Evolutionary conservation across 306 rosid genomes (phyloP).

Genomic region (Crotalaria pallida): DNA sequence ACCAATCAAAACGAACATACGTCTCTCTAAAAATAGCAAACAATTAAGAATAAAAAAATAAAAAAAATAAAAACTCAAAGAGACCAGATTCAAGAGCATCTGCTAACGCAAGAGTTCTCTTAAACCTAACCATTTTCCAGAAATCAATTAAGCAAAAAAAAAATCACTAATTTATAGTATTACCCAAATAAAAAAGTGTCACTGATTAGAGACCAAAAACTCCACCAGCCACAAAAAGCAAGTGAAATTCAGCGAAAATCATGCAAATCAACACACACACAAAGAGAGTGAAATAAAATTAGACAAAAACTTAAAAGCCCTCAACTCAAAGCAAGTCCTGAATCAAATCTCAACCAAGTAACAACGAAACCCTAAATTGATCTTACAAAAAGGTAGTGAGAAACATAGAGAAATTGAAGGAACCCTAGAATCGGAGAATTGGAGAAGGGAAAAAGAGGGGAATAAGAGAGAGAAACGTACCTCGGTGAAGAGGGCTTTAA

Average conservation of each 20-base stretch:
- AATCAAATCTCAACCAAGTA: slow-evolving; percentile 20
- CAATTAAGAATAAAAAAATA: too few relatives aligned
- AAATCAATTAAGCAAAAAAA: neutral
- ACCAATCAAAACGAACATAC: neutral
- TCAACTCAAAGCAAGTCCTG: neutral
- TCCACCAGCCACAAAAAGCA: neutral
- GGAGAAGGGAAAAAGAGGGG: neutral
- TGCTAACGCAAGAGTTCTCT: neutral
- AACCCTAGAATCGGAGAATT: slow-evolving; percentile 39
- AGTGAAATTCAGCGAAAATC: neutral
- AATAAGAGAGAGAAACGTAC: neutral
- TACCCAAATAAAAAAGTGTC: neutral
- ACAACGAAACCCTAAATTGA: neutral
- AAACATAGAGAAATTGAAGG: neutral
- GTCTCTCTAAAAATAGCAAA: neutral
- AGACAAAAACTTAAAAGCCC: neutral
- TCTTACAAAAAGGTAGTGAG: slow-evolving; percentile 1
- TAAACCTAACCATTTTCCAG: neutral
- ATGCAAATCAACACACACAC: neutral
- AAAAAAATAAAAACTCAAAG: neutral
- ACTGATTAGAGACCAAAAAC: neutral
- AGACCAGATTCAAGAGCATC: neutral
- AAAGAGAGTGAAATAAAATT: neutral
- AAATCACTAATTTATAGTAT: neutral
- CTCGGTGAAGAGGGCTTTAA: slow-evolving; percentile 18